These are phyloP conservation scores for Centella asiatica DNA, from an alignment of 129 eudicot species.

Conservation along the genomic window DNA sequence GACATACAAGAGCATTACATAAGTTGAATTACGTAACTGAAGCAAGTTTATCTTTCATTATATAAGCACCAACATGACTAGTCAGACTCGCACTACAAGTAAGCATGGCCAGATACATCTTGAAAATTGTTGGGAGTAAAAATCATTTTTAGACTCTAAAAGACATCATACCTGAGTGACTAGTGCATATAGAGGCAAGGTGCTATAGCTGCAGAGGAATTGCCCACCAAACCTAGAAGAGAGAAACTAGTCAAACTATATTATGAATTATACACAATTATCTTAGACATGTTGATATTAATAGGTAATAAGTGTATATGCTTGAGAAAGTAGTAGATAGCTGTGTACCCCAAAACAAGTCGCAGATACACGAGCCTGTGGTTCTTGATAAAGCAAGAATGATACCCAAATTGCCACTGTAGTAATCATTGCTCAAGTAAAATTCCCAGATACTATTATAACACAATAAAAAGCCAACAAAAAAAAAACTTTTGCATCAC, in stretches of 20 bases:
- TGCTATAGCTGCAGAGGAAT: slow-evolving; percentile 95
- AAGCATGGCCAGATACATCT: too few species aligned
- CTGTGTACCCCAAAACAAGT: slow-evolving; percentile 61
- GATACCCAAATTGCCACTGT: slow-evolving; percentile 97
- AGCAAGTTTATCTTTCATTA: too few species aligned
- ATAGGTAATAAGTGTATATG: neutral
- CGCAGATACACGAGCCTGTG: slow-evolving; percentile 76
- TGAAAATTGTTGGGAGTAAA: neutral
- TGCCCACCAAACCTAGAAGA: slow-evolving; percentile 75
- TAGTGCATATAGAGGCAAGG: slow-evolving; percentile 92
- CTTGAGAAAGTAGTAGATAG: neutral
- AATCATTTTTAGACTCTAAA: too few species aligned
- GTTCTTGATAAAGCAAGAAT: slow-evolving; percentile 86
- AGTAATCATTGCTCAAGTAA: slow-evolving; percentile 16
- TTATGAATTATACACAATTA: neutral
- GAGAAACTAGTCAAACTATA: too few species aligned
- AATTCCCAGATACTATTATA: neutral
- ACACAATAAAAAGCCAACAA: neutral
- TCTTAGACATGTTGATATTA: neutral
- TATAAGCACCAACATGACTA: too few species aligned
- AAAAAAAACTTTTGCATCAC: neutral
- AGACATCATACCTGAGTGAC: slow-evolving; percentile 74
- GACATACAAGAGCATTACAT: too few species aligned
- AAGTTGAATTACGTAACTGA: too few species aligned
- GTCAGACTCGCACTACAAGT: too few species aligned